Evolutionary conservation across 495 filamentous ascomycete species (phyloP).

Genomic region (Tuber indicum): DNA sequence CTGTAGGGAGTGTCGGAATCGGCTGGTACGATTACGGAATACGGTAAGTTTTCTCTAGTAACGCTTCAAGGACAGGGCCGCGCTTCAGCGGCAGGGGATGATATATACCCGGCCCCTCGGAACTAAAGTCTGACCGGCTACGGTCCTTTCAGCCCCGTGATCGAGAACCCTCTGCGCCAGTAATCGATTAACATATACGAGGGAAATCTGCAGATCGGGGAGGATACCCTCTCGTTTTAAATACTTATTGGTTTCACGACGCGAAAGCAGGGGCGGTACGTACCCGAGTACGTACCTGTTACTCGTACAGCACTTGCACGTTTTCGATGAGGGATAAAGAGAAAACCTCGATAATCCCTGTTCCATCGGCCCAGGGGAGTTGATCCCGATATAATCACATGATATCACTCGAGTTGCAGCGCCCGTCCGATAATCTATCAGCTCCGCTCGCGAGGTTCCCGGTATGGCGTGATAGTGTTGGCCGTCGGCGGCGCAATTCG

Average conservation of each 20-base stretch:
- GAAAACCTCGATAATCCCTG: no score
- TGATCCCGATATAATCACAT: no score
- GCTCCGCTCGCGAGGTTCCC: no score
- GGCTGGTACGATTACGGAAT: no score
- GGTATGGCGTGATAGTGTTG: not conserved
- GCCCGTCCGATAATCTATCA: no score
- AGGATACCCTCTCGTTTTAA: not conserved
- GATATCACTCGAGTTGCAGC: no score
- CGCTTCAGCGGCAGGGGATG: no score
- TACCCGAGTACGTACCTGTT: no score
- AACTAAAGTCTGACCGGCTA: not conserved
- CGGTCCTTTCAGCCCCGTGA: not conserved
- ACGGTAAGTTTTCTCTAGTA: no score
- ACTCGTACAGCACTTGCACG: no score
- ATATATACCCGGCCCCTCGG: not conserved
- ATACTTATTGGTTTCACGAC: not conserved
- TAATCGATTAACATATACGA: not conserved
- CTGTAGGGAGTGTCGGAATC: no score
- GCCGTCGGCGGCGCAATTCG: not conserved
- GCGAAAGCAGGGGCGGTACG: not conserved
- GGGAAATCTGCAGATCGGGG: not conserved
- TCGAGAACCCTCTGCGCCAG: not conserved
- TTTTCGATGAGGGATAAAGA: not conserved
- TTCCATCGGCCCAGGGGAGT: no score
- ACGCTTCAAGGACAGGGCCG: not conserved